Base-by-base conservation (phyloP, 371 early-diverging fungal species). In the Actinomortierella ambigua region DNA sequence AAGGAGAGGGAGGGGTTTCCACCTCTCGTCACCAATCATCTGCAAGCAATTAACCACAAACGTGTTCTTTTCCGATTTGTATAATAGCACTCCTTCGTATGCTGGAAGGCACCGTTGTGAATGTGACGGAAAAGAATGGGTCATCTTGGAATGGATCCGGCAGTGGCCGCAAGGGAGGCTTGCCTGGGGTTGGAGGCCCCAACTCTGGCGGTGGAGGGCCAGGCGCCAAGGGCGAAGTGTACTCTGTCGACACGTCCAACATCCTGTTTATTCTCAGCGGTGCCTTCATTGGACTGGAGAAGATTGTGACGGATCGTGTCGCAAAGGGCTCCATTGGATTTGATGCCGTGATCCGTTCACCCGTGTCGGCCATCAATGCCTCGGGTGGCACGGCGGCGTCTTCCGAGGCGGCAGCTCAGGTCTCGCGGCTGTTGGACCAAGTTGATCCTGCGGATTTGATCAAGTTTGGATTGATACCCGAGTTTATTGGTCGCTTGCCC, bases 201-300 rank as follows among this genome's bases (percentile, higher is more conserved):
- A 79, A 79, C 27, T 68, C 68, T 28, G 79, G 79, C 43, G 80
- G 76, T 41, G 75, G 47, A 51, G 80, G 66, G 55, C 78, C 55
- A 46, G 83, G 79, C n/a, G 76, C 73, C 28, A 90, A 91, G 63
- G 91, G 91, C 17, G 95, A 94, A 39, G 83, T 89, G 2, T 92
- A 89, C 66, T 81, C 86, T 13, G 93, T 96, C 2, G 94, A 96
- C 66, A 96, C 96, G 0, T 90, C 90, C 75, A 95, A 96, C 64
- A 95, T 95, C 50, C 69, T 96, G 34, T 96, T 95, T 76, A 90
- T 96, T 29, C 77, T 93, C 23, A 93, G 93, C 57, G 96, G 96
- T 15, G 96, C 95, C 0, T 95, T 95, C 70, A 88, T 94, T 62
- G 96, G 95, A 3, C 69, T 96, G 47, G 96, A 95, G 44, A 93